Evolutionary conservation across 2,329 filamentous ascomycete genomes (phyloP), one percentile per base, ranked within the genome.

Genomic region (Teratosphaeria viscida): DNA sequence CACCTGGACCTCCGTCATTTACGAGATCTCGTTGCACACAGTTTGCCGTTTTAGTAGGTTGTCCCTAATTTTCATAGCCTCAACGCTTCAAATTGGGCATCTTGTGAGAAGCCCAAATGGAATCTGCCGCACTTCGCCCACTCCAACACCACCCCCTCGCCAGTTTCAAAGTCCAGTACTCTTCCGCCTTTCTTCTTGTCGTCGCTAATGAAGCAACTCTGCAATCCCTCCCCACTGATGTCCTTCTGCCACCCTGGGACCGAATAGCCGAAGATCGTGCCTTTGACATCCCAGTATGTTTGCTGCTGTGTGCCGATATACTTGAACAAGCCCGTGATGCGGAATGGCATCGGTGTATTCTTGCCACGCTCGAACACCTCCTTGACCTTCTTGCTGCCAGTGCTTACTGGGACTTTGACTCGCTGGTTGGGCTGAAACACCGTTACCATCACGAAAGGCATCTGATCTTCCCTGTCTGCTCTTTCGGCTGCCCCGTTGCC

Each of bases 381-480:
- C 55, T 63, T 63, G 29, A 71, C 52, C 29, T 64, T 64, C 43
- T 66, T 65, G 29, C 61, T 63, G 8, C 65, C 66, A 11, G 68
- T 67, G 32, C 63, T 59, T 2, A 52, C 43, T 3, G 68, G 66
- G 0, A 71, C 61, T 29, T 70, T 67, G n/a, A 69, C 61, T 5
- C 69, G 66, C 61, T 71, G 68, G 8, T 67, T 69, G 5, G 75
- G 73, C 52, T 71, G 66, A 63, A 75, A 77, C 14, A 72, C 66
- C 6, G 73, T 76, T 58, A 77, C 74, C 65, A 76, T 73, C n/a
- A 73, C 72, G 59, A 75, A 74, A 0, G 74, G 71, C 12, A 77
- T 67, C 32, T 67, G 67, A 26, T 71, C 69, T 10, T 74, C 64
- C 49, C 68, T 64, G 4, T 68, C 68, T 5, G 75, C 75, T 32